These are phyloP conservation scores for Furcasterigmium furcatum DNA, from an alignment of 2,329 filamentous ascomycete species.

Conservation along the genomic window DNA sequence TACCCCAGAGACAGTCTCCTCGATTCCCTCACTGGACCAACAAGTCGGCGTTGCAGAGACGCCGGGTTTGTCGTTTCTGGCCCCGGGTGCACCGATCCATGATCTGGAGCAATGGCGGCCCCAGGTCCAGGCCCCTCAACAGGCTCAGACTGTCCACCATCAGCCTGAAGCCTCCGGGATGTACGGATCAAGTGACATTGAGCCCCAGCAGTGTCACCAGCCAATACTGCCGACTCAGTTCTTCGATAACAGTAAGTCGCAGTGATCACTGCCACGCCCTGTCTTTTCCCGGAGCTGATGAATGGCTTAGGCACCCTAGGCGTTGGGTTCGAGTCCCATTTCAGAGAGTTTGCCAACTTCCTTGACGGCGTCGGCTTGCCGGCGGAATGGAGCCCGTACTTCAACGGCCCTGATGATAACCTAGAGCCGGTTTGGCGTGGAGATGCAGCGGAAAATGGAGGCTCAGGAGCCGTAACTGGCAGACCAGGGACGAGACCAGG, in stretches of 20 bases:
- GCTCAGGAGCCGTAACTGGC: too few relatives aligned
- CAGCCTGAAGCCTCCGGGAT: background rate
- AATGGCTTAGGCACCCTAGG: background rate
- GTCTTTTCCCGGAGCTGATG: background rate
- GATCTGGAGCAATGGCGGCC: background rate
- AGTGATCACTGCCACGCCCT: too few relatives aligned
- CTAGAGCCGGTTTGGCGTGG: slow-evolving; percentile 15
- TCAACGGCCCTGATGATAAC: slow-evolving; percentile 21
- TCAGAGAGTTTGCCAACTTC: slow-evolving; percentile 32
- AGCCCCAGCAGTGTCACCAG: slow-evolving; percentile 17
- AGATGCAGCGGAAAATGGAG: background rate
- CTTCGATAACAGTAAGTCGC: slow-evolving; percentile 15
- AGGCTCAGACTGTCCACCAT: background rate
- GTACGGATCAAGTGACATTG: background rate
- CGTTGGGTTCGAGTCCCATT: slow-evolving; percentile 24
- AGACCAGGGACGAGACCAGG: slow-evolving; percentile 23
- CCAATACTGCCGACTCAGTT: slow-evolving; percentile 18
- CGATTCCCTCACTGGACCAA: background rate
- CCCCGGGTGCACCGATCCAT: background rate
- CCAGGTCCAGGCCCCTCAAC: slow-evolving; percentile 7
- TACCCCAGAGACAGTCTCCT: background rate
- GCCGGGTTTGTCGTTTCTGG: background rate
- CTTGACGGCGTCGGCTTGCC: slow-evolving; percentile 32
- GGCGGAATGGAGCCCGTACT: slow-evolving; percentile 33
- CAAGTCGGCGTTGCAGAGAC: background rate